A percentile compares a stretch with the other conserved stretches of the same genome.
phyloP scores from a whole-genome alignment of 257 asterid species.

The Coffea eugenioides region DNA sequence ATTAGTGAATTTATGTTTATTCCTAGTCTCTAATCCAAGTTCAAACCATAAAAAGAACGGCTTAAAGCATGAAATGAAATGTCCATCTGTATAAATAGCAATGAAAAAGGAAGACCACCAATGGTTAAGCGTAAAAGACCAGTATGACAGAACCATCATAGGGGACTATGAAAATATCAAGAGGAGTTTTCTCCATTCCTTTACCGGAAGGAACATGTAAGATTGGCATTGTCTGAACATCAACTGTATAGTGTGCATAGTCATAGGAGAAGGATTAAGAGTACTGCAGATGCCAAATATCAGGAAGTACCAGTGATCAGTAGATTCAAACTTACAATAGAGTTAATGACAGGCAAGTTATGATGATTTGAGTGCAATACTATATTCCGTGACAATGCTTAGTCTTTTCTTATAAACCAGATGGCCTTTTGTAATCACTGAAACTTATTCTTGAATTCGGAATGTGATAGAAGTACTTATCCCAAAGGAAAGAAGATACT shows the following conservation, averaged over 20 bases:
- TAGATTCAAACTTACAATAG: neutral
- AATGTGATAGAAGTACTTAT: neutral
- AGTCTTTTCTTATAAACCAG: neutral
- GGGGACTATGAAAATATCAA: neutral
- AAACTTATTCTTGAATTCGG: conserved; percentile 1
- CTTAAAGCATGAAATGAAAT: neutral
- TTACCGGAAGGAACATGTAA: neutral
- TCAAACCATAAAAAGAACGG: neutral
- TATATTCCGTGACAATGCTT: neutral
- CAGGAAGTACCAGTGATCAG: neutral
- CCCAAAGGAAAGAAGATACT: neutral
- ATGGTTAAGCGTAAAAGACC: neutral
- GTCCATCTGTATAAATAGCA: neutral
- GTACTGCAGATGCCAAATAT: neutral
- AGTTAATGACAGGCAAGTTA: neutral
- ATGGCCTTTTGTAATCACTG: neutral
- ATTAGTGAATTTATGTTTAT: neutral
- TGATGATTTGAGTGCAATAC: neutral
- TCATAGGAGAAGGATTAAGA: neutral
- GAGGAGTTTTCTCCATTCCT: neutral
- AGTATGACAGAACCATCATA: no score
- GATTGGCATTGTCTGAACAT: neutral
- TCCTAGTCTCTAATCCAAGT: neutral
- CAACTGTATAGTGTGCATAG: neutral
- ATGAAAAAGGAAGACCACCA: neutral